Base-by-base conservation (phyloP, 176 grass and related monocot genomes). In the Puya raimondii region DNA sequence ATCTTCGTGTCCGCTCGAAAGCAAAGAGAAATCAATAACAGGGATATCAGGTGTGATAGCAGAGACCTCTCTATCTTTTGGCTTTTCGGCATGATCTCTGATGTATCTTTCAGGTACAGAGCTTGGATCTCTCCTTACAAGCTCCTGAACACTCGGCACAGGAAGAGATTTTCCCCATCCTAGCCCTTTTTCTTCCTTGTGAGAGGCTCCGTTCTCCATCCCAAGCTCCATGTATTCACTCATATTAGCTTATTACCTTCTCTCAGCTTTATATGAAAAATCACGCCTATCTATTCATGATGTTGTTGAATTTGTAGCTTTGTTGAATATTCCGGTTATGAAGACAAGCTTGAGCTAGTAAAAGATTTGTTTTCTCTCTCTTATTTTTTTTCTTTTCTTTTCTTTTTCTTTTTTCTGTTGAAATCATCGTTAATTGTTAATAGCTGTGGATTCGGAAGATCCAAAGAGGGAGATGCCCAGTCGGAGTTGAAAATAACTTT, bases 51-150 rank as follows among this genome's bases (percentile, higher is more conserved):
- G 27, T 9, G 14, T 11, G 7, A 18, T 12, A 48, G 15, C 2
- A 56, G 16, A 58, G 18, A 17, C 54, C 21, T 48, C 16, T 15
- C 16, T 23, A 63, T 20, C 10, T 73, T 1, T 22, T 11, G 23
- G 53, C 12, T 27, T 12, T 12, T 72, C n/a, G 20, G 42, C 17
- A 21, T 22, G 10, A n/a, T 61, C 23, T 20, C 70, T 72, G 18
- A 72, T 59, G 16, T 72, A 61, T 61, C 52, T 61, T 59, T 59
- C 51, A 59, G 70, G 70, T 58, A 72, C 70, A 58, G 25, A 47
- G 6, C 12, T 25, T 29, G 70, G 52, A 58, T 72, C 70, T 22
- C 9, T 59, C 16, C 70, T 47, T 29, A 61, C 70, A 47, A 71
- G 25, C 2, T 71, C 51, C 69, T 71, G 69, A 14, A 71, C 23